Evolutionary conservation across 2,329 filamentous ascomycete genomes (phyloP).

Genomic region (Aspergillus hortae): DNA sequence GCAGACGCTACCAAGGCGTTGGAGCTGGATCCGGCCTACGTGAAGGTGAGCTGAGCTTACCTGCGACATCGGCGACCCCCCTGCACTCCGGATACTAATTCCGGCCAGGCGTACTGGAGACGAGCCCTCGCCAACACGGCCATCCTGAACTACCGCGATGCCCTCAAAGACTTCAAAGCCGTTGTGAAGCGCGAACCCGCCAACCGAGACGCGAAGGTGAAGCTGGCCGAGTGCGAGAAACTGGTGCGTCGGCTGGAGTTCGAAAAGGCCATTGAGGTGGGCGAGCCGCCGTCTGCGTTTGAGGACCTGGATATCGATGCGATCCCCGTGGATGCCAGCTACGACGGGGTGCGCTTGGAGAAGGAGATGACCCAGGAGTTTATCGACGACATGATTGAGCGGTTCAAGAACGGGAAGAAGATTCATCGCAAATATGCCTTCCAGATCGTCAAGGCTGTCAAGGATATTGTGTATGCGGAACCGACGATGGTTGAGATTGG

Average conservation of each 20-base stretch:
- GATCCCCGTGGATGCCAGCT: conserved; percentile 76
- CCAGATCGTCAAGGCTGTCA: conserved; percentile 88
- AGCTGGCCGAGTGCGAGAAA: conserved; percentile 90
- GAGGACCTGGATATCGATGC: conserved; percentile 84
- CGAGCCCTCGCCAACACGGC: conserved; percentile 88
- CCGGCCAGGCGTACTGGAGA: conserved; percentile 78
- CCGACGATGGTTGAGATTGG: conserved; percentile 95
- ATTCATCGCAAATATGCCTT: conserved; percentile 95
- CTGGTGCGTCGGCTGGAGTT: conserved; percentile 90
- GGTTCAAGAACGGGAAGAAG: conserved; percentile 95
- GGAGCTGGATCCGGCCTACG: conserved; percentile 79
- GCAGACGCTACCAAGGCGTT: conserved; percentile 87
- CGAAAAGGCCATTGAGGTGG: conserved; percentile 88
- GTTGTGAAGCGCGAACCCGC: conserved; percentile 81
- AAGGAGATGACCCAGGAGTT: conserved; percentile 94
- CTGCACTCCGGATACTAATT: conserved; percentile 1
- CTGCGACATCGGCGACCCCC: not conserved
- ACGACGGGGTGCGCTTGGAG: conserved; percentile 76
- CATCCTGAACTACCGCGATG: conserved; percentile 83
- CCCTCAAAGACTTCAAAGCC: conserved; percentile 85
- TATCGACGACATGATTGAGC: conserved; percentile 92
- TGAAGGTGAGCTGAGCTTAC: conserved; percentile 64
- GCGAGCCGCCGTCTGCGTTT: conserved; percentile 86
- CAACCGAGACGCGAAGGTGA: conserved; percentile 88
- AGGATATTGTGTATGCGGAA: conserved; percentile 86